These are phyloP conservation scores for Globisporangium echinulatum DNA, from an alignment of 352 stramenopile species.

Conservation along the genomic window DNA sequence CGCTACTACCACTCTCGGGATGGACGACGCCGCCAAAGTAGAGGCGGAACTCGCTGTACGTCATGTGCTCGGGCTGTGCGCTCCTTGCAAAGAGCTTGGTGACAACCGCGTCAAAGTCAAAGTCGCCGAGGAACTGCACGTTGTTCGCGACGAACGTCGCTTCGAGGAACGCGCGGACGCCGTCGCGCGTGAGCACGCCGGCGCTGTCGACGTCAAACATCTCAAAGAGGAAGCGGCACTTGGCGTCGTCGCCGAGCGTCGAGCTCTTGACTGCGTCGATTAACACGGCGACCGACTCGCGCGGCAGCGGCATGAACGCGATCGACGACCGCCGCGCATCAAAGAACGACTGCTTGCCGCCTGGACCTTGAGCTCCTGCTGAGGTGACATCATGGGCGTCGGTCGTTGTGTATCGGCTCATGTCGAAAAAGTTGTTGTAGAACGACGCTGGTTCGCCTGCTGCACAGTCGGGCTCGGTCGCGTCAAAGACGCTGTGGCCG, in stretches of 20 bases:
- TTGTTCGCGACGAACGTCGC: conserved; percentile 46
- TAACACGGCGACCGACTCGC: conserved; percentile 47
- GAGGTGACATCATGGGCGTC: conserved; percentile 1
- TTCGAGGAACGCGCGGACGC: conserved; percentile 50
- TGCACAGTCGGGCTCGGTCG: conserved; percentile 13
- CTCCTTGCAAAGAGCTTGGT: conserved; percentile 44
- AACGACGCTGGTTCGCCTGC: conserved; percentile 22
- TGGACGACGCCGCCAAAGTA: conserved; percentile 33
- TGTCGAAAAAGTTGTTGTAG: conserved; percentile 33
- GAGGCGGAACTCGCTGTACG: conserved; percentile 42
- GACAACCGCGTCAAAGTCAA: conserved; percentile 40
- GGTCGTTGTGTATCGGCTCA: conserved; percentile 8
- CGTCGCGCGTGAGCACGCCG: conserved; percentile 39
- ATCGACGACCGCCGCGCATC: conserved; percentile 14
- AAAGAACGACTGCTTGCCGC: conserved; percentile 6
- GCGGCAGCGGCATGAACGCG: conserved; percentile 31
- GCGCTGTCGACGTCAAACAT: conserved; percentile 47
- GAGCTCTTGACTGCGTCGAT: conserved; percentile 51
- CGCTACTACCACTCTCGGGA: conserved; percentile 3
- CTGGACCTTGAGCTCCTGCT: conserved; percentile 1
- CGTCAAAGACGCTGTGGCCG: conserved; percentile 5
- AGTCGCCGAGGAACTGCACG: conserved; percentile 42
- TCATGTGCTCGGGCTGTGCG: conserved; percentile 36
- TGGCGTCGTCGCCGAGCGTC: conserved; percentile 39
- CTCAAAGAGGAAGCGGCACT: conserved; percentile 61